phyloP scores from a whole-genome alignment of 2,329 filamentous ascomycete species.

The Aspergillus sojae region DNA sequence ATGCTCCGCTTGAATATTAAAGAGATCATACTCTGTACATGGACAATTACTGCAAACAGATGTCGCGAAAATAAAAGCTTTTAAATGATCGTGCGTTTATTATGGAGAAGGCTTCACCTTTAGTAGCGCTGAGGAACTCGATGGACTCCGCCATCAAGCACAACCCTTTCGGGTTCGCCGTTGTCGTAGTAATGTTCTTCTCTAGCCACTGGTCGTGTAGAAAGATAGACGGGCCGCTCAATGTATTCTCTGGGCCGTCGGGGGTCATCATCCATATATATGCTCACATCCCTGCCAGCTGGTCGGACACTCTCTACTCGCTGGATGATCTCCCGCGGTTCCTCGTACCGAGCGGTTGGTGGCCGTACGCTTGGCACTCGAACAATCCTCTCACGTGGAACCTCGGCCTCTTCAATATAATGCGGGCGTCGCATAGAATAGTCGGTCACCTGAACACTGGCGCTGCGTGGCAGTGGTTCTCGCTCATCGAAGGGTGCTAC shows the following conservation, averaged over 20 bases:
- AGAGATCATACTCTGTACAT: neutral
- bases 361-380: constrained; percentile 64
- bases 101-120: constrained; percentile 8
- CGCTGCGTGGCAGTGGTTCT: constrained; percentile 38
- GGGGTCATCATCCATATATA: constrained; percentile 44
- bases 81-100: constrained; percentile 1
- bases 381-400: constrained; percentile 59
- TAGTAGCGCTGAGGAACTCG: constrained; percentile 39
- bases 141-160: constrained; percentile 35
- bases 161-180: constrained; percentile 35
- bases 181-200: constrained; percentile 42
- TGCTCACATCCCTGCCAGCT: constrained; percentile 45
- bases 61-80: neutral
- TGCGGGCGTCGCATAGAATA: constrained; percentile 40
- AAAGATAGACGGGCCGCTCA: constrained; percentile 44
- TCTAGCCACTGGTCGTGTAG: constrained; percentile 36
- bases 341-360: constrained; percentile 47
- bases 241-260: constrained; percentile 53
- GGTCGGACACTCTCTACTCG: constrained; percentile 48
- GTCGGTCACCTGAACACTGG: constrained; percentile 47
- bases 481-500: constrained; percentile 36
- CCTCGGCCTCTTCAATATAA: constrained; percentile 67
- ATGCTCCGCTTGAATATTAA: neutral
- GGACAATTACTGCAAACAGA: neutral
- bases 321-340: constrained; percentile 41